Evolutionary conservation across 208 protist genomes (phyloP).

Genomic region (Acanthamoeba sp.): DNA sequence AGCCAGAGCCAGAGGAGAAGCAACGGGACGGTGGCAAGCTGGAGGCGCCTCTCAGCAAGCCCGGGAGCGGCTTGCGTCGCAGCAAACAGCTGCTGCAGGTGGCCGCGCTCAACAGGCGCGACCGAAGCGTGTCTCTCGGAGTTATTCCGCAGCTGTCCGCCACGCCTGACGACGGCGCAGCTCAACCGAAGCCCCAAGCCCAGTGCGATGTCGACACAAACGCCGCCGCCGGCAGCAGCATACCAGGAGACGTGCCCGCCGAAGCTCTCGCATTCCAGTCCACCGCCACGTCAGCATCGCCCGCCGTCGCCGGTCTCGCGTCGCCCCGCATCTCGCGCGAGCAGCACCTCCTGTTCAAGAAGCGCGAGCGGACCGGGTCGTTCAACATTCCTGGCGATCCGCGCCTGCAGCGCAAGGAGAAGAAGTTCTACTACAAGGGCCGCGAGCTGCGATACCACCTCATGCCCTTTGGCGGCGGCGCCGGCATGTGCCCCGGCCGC

Average conservation of each 20-base stretch:
- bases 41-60: background rate
- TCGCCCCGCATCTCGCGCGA: constrained; percentile 4
- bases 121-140: constrained; percentile 12
- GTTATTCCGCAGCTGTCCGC: background rate
- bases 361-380: constrained; percentile 32
- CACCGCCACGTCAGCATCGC: background rate
- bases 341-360: constrained; percentile 4
- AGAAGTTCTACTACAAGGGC: constrained; percentile 59
- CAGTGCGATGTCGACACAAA: background rate
- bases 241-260: background rate
- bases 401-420: background rate
- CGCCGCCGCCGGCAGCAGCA: background rate
- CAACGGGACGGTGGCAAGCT: background rate
- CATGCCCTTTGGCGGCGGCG: constrained; percentile 66
- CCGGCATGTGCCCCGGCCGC: constrained; percentile 54
- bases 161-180: too few relatives aligned
- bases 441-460: constrained; percentile 44
- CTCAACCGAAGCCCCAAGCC: background rate
- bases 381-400: constrained; percentile 8
- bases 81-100: constrained; percentile 15
- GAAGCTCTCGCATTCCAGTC: background rate
- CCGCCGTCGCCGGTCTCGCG: background rate
- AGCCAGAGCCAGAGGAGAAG: background rate
- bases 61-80: background rate
- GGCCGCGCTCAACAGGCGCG: background rate